These are phyloP conservation scores for Grosmannia penicillata DNA, from an alignment of 2,329 filamentous ascomycete genomes.

Conservation along the genomic window DNA sequence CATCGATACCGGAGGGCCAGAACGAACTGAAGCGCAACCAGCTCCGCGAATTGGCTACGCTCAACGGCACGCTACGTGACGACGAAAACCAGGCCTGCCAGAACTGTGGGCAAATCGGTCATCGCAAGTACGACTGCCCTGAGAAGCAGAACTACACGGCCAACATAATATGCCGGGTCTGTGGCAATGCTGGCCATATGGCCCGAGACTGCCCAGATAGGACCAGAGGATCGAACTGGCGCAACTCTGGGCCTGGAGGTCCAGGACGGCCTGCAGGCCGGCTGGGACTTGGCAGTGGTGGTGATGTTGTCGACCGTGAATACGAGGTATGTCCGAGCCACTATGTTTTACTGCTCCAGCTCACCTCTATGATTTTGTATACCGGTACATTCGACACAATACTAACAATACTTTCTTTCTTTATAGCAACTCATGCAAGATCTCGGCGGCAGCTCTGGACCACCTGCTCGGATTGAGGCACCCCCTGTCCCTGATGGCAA, in stretches of 20 bases:
- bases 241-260: constrained; percentile 54
- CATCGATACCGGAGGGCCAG: constrained; percentile 94
- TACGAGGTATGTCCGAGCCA: constrained; percentile 55
- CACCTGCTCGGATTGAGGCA: constrained; percentile 74
- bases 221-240: constrained; percentile 81
- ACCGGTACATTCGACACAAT: constrained; percentile 10
- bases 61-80: constrained; percentile 97
- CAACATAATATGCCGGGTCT: constrained; percentile 96
- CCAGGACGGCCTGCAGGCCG: constrained; percentile 41
- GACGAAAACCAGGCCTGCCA: constrained; percentile 99
- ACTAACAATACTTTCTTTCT: constrained; percentile 28
- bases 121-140: constrained; percentile 97
- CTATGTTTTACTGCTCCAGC: background rate
- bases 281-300: constrained; percentile 49
- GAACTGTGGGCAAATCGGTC: constrained; percentile 97
- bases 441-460: constrained; percentile 60
- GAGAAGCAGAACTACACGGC: constrained; percentile 98
- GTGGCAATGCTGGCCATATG: constrained; percentile 97
- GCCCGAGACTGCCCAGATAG: constrained; percentile 93
- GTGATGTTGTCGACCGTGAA: constrained; percentile 81
- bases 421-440: constrained; percentile 96
- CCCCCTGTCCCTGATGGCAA: constrained; percentile 53
- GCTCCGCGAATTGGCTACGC: constrained; percentile 87
- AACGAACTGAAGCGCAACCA: constrained; percentile 99
- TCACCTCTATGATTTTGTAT: too few relatives aligned